These are phyloP conservation scores for Serendipita sp. DNA, from an alignment of 768 basidiomycete genomes.

Conservation along the genomic window DNA sequence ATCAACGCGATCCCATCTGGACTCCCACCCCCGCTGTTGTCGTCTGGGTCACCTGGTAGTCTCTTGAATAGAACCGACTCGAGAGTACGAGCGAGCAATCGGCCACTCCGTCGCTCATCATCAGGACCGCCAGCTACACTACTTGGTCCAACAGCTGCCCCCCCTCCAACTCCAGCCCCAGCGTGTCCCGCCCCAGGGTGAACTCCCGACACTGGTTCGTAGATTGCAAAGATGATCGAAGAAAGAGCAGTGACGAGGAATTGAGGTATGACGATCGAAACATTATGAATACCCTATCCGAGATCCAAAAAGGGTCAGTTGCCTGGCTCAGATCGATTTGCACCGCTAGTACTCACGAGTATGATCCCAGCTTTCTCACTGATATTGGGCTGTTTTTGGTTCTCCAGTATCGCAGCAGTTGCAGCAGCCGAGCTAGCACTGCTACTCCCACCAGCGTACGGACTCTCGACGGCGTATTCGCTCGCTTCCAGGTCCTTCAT, in stretches of 20 bases:
- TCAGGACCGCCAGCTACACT: not conserved
- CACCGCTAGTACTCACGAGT: slow-evolving; percentile 33
- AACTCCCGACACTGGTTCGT: slow-evolving; percentile 37
- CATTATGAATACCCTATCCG: slow-evolving; percentile 79
- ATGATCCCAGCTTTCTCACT: slow-evolving; percentile 82
- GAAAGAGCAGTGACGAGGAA: slow-evolving; percentile 81
- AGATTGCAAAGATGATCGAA: slow-evolving; percentile 69
- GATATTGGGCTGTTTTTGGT: slow-evolving; percentile 22
- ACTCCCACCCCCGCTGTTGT: too few species aligned
- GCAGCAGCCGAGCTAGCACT: slow-evolving; percentile 9
- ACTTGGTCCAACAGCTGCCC: not conserved
- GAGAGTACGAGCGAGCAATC: not conserved
- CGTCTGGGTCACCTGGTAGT: not conserved
- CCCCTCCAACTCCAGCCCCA: not conserved
- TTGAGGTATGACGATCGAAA: slow-evolving; percentile 87
- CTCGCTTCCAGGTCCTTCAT: slow-evolving; percentile 15
- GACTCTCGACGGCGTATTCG: slow-evolving; percentile 9
- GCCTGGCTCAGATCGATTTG: not conserved
- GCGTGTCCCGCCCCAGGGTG: slow-evolving; percentile 9
- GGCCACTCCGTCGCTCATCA: not conserved
- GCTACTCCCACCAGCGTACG: not conserved
- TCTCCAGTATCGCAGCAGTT: slow-evolving; percentile 10
- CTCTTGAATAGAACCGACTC: not conserved
- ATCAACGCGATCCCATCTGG: not conserved
- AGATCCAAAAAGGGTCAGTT: not conserved